Conservation (phyloP, 2,329 filamentous ascomycete species). For the Pleoardoris graminearum region DNA sequence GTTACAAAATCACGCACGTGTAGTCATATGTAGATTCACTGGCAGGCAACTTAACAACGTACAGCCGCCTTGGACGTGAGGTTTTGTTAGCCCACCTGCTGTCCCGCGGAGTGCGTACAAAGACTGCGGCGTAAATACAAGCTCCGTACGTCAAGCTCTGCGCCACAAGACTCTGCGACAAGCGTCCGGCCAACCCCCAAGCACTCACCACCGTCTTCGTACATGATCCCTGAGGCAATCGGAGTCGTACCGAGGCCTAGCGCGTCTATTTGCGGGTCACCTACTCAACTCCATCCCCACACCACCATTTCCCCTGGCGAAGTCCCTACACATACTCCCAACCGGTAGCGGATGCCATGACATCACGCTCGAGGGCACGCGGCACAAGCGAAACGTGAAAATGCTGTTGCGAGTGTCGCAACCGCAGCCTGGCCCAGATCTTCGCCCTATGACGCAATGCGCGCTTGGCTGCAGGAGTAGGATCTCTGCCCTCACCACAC, state of each 20-base stretch:
- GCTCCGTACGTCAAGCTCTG: no score
- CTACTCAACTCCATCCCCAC: background rate
- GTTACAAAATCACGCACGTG: no score
- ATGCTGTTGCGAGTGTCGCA: background rate
- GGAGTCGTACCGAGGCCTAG: background rate
- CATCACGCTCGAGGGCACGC: background rate
- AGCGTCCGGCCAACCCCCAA: background rate
- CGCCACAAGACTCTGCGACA: no score
- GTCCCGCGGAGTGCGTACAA: no score
- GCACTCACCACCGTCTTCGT: background rate
- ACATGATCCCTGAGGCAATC: background rate
- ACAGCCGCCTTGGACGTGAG: no score
- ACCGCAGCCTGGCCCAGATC: background rate
- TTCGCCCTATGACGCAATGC: slow-evolving; percentile 25
- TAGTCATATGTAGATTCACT: no score
- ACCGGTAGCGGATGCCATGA: no score
- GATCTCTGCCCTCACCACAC: slow-evolving; percentile 16
- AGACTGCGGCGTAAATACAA: no score
- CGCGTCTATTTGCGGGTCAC: slow-evolving; percentile 2
- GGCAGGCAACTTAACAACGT: no score
- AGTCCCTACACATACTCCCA: background rate
- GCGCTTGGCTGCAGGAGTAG: slow-evolving; percentile 24
- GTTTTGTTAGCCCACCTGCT: no score
- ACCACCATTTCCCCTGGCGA: background rate
- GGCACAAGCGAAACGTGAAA: background rate